Conservation (phyloP, 441 rosid genomes). For the Melastoma candidum region DNA sequence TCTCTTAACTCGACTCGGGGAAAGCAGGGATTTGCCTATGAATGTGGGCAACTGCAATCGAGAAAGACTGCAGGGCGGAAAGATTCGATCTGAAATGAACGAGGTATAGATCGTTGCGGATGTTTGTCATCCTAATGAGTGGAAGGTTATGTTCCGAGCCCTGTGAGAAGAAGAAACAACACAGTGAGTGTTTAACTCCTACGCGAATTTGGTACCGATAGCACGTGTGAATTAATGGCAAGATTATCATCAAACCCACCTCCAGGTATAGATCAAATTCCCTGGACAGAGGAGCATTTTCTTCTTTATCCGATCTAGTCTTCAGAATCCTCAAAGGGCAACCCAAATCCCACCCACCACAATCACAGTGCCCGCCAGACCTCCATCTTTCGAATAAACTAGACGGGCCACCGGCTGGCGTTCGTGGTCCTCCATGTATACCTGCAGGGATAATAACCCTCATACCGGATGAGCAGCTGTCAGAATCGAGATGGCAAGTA, state of each 20-base stretch:
- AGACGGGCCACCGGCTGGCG: conserved; percentile 55
- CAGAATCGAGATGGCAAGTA: conserved; percentile 15
- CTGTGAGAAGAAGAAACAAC: conserved; percentile 28
- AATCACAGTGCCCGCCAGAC: conserved; percentile 74
- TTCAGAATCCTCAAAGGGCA: conserved; percentile 49
- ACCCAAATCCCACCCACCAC: conserved; percentile 91
- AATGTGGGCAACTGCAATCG: conserved; percentile 68
- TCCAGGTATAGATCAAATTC: conserved; percentile 43
- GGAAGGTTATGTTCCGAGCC: conserved; percentile 41
- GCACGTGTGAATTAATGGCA: neutral
- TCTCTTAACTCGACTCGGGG: conserved; percentile 29
- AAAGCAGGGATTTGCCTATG: conserved; percentile 48
- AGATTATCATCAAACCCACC: conserved; percentile 23
- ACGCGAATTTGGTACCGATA: neutral
- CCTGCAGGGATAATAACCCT: conserved; percentile 75
- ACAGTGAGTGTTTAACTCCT: neutral
- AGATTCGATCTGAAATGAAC: conserved; percentile 51
- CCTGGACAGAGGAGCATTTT: conserved; percentile 22
- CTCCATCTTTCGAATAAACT: conserved; percentile 70
- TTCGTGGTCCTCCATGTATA: conserved; percentile 70
- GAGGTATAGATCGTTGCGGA: conserved; percentile 56
- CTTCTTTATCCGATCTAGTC: conserved; percentile 28
- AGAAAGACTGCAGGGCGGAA: conserved; percentile 67
- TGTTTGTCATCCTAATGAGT: conserved; percentile 48
- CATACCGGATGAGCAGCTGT: conserved; percentile 39